phyloP scores from a whole-genome alignment of 805 yeast genomes.

The Wickerhamomyces ciferrii region DNA sequence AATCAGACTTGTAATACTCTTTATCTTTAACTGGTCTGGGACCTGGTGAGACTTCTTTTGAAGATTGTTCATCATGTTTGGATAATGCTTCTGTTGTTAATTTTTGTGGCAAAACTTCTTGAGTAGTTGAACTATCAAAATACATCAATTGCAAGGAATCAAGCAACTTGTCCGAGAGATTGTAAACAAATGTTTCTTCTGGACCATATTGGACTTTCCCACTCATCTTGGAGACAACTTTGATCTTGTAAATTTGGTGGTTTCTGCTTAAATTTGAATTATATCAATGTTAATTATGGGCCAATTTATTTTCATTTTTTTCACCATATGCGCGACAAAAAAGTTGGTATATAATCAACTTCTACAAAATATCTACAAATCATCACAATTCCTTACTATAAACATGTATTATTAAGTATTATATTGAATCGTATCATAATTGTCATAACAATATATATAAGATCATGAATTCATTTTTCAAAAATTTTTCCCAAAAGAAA shows the following conservation, averaged over 20 bases:
- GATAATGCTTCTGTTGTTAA: conserved; percentile 12
- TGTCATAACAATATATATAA: neutral
- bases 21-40: conserved; percentile 17
- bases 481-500: no score
- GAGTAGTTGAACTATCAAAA: conserved; percentile 46
- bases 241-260: neutral
- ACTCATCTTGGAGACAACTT: neutral
- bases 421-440: no score
- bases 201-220: neutral
- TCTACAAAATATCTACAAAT: no score
- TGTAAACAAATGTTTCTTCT: conserved; percentile 45
- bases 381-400: no score
- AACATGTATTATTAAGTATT: no score
- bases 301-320: no score
- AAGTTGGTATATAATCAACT: no score
- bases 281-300: no score
- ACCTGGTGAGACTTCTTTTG: conserved; percentile 1
- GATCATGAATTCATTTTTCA: no score
- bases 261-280: no score
- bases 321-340: no score
- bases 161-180: conserved; percentile 33
- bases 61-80: conserved; percentile 5
- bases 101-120: conserved; percentile 22
- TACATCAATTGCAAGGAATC: conserved; percentile 45
- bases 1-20: conserved; percentile 52